Conservation (phyloP, 2,329 filamentous ascomycete genomes). For the Colletotrichum coccodes region DNA sequence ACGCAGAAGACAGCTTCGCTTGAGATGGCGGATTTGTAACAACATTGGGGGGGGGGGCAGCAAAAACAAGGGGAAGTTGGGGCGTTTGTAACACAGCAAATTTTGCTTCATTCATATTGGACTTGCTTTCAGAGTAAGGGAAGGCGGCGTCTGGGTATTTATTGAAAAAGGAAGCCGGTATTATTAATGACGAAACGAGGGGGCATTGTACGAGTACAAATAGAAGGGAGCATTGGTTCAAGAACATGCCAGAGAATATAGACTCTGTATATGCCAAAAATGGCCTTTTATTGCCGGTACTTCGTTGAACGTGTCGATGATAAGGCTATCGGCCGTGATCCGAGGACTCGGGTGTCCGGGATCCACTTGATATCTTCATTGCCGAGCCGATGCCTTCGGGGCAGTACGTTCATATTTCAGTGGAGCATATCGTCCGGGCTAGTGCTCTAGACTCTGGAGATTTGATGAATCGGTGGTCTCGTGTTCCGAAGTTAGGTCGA, state of each 20-base stretch:
- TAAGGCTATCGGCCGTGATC: neutral
- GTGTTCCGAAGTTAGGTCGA: neutral
- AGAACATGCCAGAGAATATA: conserved; percentile 21
- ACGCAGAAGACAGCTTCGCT: conserved; percentile 56
- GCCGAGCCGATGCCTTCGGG: conserved; percentile 14
- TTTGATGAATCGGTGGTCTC: neutral
- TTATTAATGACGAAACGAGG: conserved; percentile 31
- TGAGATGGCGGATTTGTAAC: conserved; percentile 37
- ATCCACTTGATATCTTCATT: conserved; percentile 2
- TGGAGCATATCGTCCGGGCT: neutral
- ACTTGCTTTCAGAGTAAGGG: neutral
- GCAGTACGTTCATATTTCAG: neutral
- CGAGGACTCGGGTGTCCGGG: neutral
- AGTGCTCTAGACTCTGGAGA: neutral
- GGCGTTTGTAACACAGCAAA: conserved; percentile 15
- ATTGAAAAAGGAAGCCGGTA: conserved; percentile 15
- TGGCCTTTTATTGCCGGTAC: neutral
- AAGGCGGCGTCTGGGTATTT: conserved; percentile 22
- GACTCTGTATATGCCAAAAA: conserved; percentile 7
- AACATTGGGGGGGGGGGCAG: neutral
- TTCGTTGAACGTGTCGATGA: neutral
- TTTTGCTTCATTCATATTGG: conserved; percentile 13
- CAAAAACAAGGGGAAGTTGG: conserved; percentile 8
- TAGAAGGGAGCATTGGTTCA: conserved; percentile 28
- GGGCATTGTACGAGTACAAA: conserved; percentile 29